Conservation (phyloP, 345 rosid genomes). For the Eucalyptus pauciflora region DNA sequence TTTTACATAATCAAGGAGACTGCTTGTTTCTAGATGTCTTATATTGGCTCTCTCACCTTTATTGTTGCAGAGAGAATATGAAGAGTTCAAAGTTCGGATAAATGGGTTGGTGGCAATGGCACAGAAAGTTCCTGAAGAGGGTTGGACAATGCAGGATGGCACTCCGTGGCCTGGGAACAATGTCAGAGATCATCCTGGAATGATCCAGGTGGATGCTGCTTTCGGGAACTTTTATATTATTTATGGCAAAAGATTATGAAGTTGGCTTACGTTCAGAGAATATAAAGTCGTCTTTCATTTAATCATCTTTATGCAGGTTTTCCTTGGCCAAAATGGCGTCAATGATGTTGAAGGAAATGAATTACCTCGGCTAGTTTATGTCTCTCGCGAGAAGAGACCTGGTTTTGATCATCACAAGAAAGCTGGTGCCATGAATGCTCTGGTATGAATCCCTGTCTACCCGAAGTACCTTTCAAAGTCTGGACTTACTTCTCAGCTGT, state of each 20-base stretch:
- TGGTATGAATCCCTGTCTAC: slow-evolving; percentile 24
- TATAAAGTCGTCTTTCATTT: neutral
- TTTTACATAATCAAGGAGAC: neutral
- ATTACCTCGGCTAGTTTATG: slow-evolving; percentile 69
- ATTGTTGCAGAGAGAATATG: slow-evolving; percentile 63
- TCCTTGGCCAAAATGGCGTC: slow-evolving; percentile 70
- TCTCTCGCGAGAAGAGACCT: slow-evolving; percentile 93
- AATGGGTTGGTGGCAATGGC: slow-evolving; percentile 73
- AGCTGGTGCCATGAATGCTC: slow-evolving; percentile 90
- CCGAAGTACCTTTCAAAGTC: neutral
- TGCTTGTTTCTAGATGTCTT: neutral
- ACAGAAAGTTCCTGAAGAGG: slow-evolving; percentile 89
- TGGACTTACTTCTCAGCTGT: neutral
- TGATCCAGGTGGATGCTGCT: slow-evolving; percentile 64
- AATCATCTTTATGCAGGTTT: slow-evolving; percentile 29
- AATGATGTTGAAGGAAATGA: slow-evolving; percentile 65
- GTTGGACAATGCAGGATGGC: slow-evolving; percentile 97
- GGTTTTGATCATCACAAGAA: slow-evolving; percentile 92
- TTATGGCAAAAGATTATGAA: neutral
- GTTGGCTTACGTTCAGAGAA: neutral
- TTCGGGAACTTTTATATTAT: neutral
- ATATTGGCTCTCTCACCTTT: neutral
- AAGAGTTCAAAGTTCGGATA: slow-evolving; percentile 73
- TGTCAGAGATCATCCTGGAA: slow-evolving; percentile 89
- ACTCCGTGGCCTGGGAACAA: slow-evolving; percentile 93